Conservation (phyloP, 148 eudicot genomes). For the Pharnaceum exiguum region DNA sequence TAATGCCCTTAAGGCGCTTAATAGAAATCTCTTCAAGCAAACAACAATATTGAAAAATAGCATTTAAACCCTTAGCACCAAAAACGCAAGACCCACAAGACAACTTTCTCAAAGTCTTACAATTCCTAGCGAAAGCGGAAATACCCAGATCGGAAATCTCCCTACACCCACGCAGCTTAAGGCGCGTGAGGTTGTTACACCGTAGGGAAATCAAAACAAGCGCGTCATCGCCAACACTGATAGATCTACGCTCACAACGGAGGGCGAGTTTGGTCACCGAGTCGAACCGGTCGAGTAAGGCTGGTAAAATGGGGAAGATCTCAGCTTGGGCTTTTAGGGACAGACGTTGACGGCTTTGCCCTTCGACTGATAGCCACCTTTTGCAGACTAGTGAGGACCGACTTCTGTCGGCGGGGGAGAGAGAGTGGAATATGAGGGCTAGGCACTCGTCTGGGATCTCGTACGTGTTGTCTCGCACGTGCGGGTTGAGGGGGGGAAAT, state of each 20-base stretch:
- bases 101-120: constrained; percentile 31
- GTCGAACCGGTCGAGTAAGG: constrained; percentile 43
- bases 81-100: constrained; percentile 55
- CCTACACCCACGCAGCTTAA: constrained; percentile 46
- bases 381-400: constrained; percentile 37
- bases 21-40: constrained; percentile 43
- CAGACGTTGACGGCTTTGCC: constrained; percentile 47
- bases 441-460: constrained; percentile 51
- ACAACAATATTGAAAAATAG: constrained; percentile 37
- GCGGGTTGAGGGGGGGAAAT: not conserved
- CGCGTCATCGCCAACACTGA: constrained; percentile 34
- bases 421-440: constrained; percentile 36
- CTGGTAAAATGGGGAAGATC: constrained; percentile 15
- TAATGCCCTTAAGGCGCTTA: constrained; percentile 40
- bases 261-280: constrained; percentile 55
- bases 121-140: constrained; percentile 38
- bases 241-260: constrained; percentile 41
- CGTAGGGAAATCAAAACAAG: constrained; percentile 34
- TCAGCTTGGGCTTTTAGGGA: constrained; percentile 33
- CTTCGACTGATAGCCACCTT: constrained; percentile 41
- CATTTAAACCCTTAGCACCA: constrained; percentile 49
- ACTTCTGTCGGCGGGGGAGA: constrained; percentile 31
- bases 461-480: constrained; percentile 17
- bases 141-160: constrained; percentile 38
- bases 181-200: constrained; percentile 43